phyloP scores from a whole-genome alignment of 257 asterid species.

The Eucommia ulmoides region DNA sequence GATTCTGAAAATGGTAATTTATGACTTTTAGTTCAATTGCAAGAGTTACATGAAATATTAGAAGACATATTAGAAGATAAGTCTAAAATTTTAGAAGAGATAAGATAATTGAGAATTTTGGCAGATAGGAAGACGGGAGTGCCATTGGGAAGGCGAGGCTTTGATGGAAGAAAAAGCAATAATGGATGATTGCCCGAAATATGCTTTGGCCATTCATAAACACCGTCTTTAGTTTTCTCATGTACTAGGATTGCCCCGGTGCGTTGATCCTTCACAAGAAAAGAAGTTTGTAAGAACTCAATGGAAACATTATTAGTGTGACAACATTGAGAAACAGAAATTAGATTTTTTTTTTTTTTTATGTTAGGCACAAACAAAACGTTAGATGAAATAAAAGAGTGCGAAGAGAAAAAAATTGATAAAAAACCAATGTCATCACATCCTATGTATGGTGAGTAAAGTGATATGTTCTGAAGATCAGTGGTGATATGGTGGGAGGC shows the following conservation, averaged over 20 bases:
- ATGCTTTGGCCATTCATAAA: neutral
- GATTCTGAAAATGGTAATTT: neutral
- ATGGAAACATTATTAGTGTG: neutral
- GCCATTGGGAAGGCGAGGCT: neutral
- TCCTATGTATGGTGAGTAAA: neutral
- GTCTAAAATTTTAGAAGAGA: neutral
- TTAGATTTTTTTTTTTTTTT: neutral
- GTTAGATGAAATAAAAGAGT: neutral
- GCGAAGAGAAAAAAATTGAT: neutral
- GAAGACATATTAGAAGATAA: neutral
- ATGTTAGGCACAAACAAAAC: neutral
- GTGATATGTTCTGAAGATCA: neutral
- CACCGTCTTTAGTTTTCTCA: neutral
- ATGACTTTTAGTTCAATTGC: neutral
- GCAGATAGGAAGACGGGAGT: neutral
- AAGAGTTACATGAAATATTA: neutral
- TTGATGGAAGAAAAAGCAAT: neutral
- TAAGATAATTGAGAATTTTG: neutral
- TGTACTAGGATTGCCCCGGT: neutral
- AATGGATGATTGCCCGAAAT: neutral
- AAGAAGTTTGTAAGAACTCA: neutral
- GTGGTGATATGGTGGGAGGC: neutral
- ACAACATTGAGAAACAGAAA: neutral
- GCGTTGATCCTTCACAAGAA: neutral
- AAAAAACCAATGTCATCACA: neutral